Evolutionary conservation across 2,329 filamentous ascomycete species (phyloP).

Genomic region (Pestalotiopsis sp.): DNA sequence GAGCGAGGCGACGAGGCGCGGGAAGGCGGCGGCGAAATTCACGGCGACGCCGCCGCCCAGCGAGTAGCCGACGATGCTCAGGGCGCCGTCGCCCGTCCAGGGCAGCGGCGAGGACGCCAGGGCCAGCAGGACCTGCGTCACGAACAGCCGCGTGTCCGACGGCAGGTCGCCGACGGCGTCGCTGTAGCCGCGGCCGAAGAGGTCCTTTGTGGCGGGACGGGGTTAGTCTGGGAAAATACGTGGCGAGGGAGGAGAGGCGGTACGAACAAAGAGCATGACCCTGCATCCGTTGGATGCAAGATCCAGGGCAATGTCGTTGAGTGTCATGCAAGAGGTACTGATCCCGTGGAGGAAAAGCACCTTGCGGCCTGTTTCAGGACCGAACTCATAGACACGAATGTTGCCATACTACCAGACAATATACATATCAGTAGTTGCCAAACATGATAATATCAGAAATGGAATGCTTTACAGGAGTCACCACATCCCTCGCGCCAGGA

Average conservation of each 20-base stretch:
- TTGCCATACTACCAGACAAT: constrained; percentile 61
- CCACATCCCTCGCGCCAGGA: constrained; percentile 73
- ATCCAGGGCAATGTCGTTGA: constrained; percentile 67
- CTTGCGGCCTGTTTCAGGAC: constrained; percentile 71
- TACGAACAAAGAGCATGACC: constrained; percentile 71
- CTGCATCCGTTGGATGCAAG: constrained; percentile 72
- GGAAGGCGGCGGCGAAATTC: constrained; percentile 75
- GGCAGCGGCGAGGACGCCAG: constrained; percentile 70
- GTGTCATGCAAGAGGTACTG: constrained; percentile 76
- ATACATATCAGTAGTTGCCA: background rate
- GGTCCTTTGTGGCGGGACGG: constrained; percentile 46
- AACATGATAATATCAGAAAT: background rate
- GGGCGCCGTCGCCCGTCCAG: constrained; percentile 63
- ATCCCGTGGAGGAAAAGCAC: constrained; percentile 83
- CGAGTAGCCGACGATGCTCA: constrained; percentile 78
- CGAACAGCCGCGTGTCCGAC: constrained; percentile 75
- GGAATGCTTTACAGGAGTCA: constrained; percentile 54
- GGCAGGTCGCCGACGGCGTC: constrained; percentile 67
- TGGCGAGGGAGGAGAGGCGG: constrained; percentile 21
- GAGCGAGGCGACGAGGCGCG: constrained; percentile 68
- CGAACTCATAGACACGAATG: constrained; percentile 82
- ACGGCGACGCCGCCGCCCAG: constrained; percentile 79
- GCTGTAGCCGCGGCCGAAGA: constrained; percentile 71
- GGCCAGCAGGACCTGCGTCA: constrained; percentile 71
- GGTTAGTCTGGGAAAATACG: background rate